Base-by-base conservation (phyloP, 192 early-diverging fungal species). In the Coemansia reversa region DNA sequence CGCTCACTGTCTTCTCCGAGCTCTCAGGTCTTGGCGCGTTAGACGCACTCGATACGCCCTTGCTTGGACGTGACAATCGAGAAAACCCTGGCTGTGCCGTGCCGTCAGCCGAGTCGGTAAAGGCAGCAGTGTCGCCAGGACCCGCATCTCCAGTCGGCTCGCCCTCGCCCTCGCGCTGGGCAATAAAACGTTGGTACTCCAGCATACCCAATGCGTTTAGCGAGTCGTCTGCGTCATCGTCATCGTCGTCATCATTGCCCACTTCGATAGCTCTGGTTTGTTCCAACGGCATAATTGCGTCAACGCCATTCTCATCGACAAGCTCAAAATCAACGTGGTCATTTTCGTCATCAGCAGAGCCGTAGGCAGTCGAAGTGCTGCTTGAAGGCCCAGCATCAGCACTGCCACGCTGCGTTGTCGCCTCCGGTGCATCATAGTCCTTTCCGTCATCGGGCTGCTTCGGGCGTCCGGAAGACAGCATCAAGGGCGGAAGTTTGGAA, bases 401-500 rank as follows among this genome's bases (percentile, higher is more conserved):
- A 27, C 32, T 55, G 5, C 27, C 66, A 18, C 29, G 20, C 19
- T 22, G 16, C 3, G 24, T 42, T 5, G 66, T 0, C 4, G 52
- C 0, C 2, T 22, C 23, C 12, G 18, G n/a, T 16, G 47, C 30
- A 1, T 18, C 50, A 25, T 2, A 20, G 0, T 24, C 54, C 1
- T 7, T 58, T 20, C 42, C 57, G 11, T 33, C 19, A 33, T 33
- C 24, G 14, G 35, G 27, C 20, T 35, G 35, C 45, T 67, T 70
- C 33, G 69, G 71, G 51, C 61, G 50, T 5, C 56, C 57, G 2
- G 56, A 30, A 35, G 85, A 88, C 9, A 99, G 82, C 61, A 99
- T 85, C 16, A 94, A 82, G 18, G 85, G 87, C 16, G 98, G 98
- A 11, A 99, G 90, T 12, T 88, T 72, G 9, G 87, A 82, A 57